Evolutionary conservation across 768 basidiomycete species (phyloP), one percentile per base, ranked within the genome.

Genomic region (Boletus vermiculosoides): DNA sequence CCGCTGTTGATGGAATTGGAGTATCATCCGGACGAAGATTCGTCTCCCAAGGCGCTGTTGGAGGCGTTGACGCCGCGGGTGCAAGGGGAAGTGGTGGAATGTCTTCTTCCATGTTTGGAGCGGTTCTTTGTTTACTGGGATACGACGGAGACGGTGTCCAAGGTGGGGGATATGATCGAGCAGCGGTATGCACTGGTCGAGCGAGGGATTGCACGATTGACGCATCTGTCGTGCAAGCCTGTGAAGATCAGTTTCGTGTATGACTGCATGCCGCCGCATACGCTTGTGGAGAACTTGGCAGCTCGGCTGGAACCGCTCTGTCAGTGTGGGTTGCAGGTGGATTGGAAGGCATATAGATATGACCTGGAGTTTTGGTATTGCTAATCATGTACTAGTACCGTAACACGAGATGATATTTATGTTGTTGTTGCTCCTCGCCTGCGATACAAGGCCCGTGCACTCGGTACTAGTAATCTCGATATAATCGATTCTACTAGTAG

Each of bases 81-180:
- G n/a, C 39, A 53, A 11, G 57, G 50, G 9, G 63, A 58, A 0
- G 47, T 5, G 7, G 5, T 59, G 15, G 52, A 37, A n/a, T 70
- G 67, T 45, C 37, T 70, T 1, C 60, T 67, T 5, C 60, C 65
- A 0, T 12, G 23, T 36, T 33, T 69, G 44, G 61, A 70, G 20
- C 56, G 63, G 48, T 23, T 65, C 16, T 56, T 44, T 16, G 56
- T 68, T 33, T 60, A 63, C 36, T 68, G 67, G 67, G 68, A 70
- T 41, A 65, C 59, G 52, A 42, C 56, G 20, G 66, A 66, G 59
- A 65, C 68, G 37, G 60, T 68, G 13, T 55, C 54, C 20, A 60
- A 55, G 52, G 67, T 70, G 56, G 67, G 60, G 1, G 58, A 68
- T 8, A 64, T 68, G 67, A 55, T 67, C 10, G 68, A 68, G 52